These are phyloP conservation scores for Raphanus hybrid DNA, from an alignment of 441 rosid genomes.

Conservation along the genomic window DNA sequence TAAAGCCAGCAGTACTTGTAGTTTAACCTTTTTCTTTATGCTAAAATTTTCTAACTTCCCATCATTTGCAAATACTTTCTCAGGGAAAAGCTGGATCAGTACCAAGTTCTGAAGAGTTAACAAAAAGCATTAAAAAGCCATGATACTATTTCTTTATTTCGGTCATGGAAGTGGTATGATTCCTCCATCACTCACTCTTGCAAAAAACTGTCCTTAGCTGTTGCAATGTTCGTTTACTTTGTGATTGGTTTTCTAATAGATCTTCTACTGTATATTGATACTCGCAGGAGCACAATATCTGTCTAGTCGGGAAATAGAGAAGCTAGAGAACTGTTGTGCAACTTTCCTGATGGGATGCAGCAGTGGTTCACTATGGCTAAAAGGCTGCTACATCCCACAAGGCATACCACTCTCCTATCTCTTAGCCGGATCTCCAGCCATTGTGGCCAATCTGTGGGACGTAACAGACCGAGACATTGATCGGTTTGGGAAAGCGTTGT, in stretches of 20 bases:
- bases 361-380: conserved; percentile 75
- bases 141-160: conserved; percentile 87
- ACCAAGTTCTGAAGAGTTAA: conserved; percentile 73
- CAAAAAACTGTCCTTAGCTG: neutral
- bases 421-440: conserved; percentile 69
- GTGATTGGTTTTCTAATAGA: conserved; percentile 1
- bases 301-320: conserved; percentile 68
- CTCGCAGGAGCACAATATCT: conserved; percentile 79
- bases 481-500: conserved; percentile 83
- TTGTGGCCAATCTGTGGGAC: conserved; percentile 57
- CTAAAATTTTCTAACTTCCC: neutral
- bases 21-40: conserved; percentile 51
- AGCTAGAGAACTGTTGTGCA: conserved; percentile 81
- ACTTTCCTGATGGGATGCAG: conserved; percentile 59
- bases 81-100: conserved; percentile 89
- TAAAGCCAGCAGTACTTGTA: conserved; percentile 5
- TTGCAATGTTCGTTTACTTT: conserved; percentile 44
- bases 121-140: conserved; percentile 74
- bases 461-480: conserved; percentile 96
- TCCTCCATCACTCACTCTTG: neutral
- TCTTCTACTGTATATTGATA: conserved; percentile 31
- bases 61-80: neutral
- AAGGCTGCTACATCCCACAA: conserved; percentile 59
- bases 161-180: conserved; percentile 91
- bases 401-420: conserved; percentile 32